Conservation (phyloP, 805 yeast species). For the Pichia ethanolica region DNA sequence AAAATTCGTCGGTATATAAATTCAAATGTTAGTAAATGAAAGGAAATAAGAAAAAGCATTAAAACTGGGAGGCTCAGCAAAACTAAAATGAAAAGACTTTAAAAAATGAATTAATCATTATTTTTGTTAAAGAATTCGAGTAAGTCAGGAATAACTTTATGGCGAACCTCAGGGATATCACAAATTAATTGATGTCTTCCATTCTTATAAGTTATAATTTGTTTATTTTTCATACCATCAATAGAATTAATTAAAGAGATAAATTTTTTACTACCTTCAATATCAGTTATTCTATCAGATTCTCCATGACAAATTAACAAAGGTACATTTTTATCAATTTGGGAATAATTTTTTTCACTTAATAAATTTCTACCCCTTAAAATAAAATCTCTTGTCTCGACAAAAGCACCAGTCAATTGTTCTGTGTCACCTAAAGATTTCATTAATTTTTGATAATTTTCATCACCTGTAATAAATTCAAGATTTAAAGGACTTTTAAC, state of each 20-base stretch:
- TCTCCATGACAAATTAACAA: constrained; percentile 56
- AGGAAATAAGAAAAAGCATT: not conserved
- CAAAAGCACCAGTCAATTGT: constrained; percentile 47
- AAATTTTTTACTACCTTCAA: constrained; percentile 39
- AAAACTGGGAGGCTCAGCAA: not conserved
- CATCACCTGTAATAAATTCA: constrained; percentile 49
- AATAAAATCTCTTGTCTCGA: constrained; percentile 53
- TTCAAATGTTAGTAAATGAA: not conserved
- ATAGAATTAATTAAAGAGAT: constrained; percentile 22
- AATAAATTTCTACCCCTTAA: constrained; percentile 50
- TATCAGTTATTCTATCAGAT: constrained; percentile 54
- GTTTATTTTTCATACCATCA: constrained; percentile 24
- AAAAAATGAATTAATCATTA: not conserved
- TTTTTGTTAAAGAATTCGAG: constrained; percentile 31
- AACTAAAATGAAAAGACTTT: not conserved
- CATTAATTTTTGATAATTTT: constrained; percentile 39
- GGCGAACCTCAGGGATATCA: constrained; percentile 39
- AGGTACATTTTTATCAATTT: constrained; percentile 36
- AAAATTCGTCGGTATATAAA: too few relatives aligned
- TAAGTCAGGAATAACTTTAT: constrained; percentile 28
- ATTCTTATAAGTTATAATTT: constrained; percentile 15
- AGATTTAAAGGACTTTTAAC: constrained; percentile 48
- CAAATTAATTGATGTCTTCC: constrained; percentile 40
- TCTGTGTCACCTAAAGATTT: constrained; percentile 32
- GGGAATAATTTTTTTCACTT: constrained; percentile 29